Base-by-base conservation (phyloP, 345 rosid species). In the Euclidium syriacum region DNA sequence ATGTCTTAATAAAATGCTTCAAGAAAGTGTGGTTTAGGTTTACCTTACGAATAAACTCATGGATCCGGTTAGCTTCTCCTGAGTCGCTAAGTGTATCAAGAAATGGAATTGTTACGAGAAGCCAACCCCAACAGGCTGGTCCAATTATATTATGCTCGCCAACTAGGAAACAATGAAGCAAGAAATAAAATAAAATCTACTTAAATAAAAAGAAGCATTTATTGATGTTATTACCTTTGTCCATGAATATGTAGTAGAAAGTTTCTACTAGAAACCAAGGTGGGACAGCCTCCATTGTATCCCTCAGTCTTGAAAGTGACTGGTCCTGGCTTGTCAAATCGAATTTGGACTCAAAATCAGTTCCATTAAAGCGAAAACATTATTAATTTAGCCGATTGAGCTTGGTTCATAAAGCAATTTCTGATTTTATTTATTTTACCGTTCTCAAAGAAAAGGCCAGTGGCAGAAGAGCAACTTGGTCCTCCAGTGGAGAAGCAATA, bases 121-220 rank as follows among this genome's bases (percentile, higher is more conserved):
- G 14, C 89, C 94, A n/a, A 85, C 73, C 20, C 85, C 85, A 2
- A 77, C 84, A 2, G 94, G 94, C 15, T 77, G 66, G 73, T 83
- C 94, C 11, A 83, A 50, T 55, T 80, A 80, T 64, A 81, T 73
- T 55, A 86, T 70, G 77, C 75, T 83, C 6, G 89, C 85, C n/a
- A n/a, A n/a, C n/a, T 79, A 60, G 62, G 49, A 58, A 20, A 48
- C 29, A 40, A 59, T 36, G 17, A 11, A 10, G n/a, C n/a, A n/a
- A n/a, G n/a, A n/a, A n/a, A n/a, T n/a, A n/a, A n/a, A n/a, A n/a
- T n/a, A n/a, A n/a, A n/a, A n/a, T n/a, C n/a, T n/a, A n/a, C n/a
- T n/a, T n/a, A n/a, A n/a, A n/a, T n/a, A n/a, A n/a, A n/a, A n/a
- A n/a, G n/a, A n/a, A n/a, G n/a, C n/a, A n/a, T n/a, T n/a, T 5